Percentiles rank a stretch among this genome's conserved stretches.
Evolutionary conservation across 352 stramenopile species (phyloP).

Genomic region (Phytophthora ramorum): DNA sequence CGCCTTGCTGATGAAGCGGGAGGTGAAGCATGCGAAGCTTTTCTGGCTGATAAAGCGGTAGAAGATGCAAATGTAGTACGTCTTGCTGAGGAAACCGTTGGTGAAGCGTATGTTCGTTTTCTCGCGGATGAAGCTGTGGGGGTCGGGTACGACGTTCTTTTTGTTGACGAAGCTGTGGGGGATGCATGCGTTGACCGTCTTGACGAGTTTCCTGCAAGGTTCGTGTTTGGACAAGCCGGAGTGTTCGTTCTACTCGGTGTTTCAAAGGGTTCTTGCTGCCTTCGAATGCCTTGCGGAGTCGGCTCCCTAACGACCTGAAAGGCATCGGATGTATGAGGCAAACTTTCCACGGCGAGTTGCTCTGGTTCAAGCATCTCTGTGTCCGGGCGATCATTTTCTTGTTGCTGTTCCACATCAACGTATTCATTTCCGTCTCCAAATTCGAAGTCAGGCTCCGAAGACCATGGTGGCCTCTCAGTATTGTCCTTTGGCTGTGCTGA

Average conservation of each 20-base stretch:
- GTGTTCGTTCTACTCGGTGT: slow-evolving; percentile 5
- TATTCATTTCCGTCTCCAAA: slow-evolving; percentile 23
- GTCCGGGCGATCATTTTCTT: slow-evolving; percentile 17
- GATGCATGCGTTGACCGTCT: slow-evolving; percentile 18
- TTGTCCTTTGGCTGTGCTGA: slow-evolving; percentile 1
- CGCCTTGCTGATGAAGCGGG: slow-evolving; percentile 7
- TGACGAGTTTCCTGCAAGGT: not conserved
- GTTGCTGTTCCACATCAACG: slow-evolving; percentile 1
- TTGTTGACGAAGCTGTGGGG: slow-evolving; percentile 12
- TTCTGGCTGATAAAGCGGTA: slow-evolving; percentile 26
- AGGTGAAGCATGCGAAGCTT: slow-evolving; percentile 12
- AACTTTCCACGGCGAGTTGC: slow-evolving; percentile 6
- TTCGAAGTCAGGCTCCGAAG: slow-evolving; percentile 32
- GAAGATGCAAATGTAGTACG: slow-evolving; percentile 21
- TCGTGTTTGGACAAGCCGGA: slow-evolving; percentile 7
- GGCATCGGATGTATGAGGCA: not conserved
- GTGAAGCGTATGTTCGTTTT: slow-evolving; percentile 16
- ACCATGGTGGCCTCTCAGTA: slow-evolving; percentile 19
- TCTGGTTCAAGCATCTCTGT: slow-evolving; percentile 22
- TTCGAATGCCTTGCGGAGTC: slow-evolving; percentile 12
- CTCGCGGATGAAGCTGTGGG: slow-evolving; percentile 15
- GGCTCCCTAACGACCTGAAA: slow-evolving; percentile 17
- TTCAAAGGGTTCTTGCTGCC: not conserved
- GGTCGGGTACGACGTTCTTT: slow-evolving; percentile 15
- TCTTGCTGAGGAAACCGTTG: slow-evolving; percentile 18